phyloP scores from a whole-genome alignment of 768 basidiomycete genomes.

The Gloeophyllum trabeum region DNA sequence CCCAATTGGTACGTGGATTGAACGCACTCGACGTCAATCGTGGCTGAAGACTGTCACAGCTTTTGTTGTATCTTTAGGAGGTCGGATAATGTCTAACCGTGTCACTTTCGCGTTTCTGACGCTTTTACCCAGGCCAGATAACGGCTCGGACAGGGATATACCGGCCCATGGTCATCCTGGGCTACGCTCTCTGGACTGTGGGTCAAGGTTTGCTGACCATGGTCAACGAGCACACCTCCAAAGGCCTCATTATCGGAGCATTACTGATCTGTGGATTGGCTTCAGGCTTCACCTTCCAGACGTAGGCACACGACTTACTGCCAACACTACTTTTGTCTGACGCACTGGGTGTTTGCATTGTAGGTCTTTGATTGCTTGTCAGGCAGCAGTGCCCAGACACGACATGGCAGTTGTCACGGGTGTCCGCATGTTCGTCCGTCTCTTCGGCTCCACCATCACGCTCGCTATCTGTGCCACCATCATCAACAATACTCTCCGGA shows the following conservation, averaged over 20 bases:
- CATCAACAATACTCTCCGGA: conserved; percentile 10
- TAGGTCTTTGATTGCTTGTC: conserved; percentile 22
- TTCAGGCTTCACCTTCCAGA: conserved; percentile 19
- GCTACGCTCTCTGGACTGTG: conserved; percentile 22
- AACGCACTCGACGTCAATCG: background rate
- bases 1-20: conserved; percentile 10
- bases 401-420: conserved; percentile 12
- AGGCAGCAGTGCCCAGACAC: conserved; percentile 16
- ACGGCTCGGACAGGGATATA: conserved; percentile 15
- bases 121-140: conserved; percentile 5
- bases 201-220: conserved; percentile 27
- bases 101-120: background rate
- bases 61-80: conserved; percentile 17
- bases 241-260: conserved; percentile 21
- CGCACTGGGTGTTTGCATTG: conserved; percentile 10
- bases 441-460: conserved; percentile 27
- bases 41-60: conserved; percentile 4
- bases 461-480: conserved; percentile 22
- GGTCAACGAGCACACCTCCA: conserved; percentile 18
- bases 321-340: background rate
- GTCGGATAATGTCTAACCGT: too few relatives aligned
- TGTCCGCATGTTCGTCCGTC: conserved; percentile 17
- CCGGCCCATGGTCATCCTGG: conserved; percentile 17
- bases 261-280: conserved; percentile 25
- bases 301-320: background rate